Base-by-base conservation (phyloP, 345 rosid species). In the Aquilaria yunnanensis region DNA sequence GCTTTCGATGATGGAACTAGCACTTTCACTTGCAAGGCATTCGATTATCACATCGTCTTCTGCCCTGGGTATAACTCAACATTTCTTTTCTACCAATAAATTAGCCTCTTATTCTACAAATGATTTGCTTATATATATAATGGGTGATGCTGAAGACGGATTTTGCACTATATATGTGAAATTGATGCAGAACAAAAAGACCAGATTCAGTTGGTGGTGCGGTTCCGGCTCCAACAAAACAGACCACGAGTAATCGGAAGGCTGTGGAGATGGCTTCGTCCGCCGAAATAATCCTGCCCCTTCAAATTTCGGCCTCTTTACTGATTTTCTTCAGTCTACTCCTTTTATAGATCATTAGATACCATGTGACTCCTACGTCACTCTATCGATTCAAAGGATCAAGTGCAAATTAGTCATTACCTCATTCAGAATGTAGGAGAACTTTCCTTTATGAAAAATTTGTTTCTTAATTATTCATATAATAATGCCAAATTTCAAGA, bases 1-100 rank as follows among this genome's bases (percentile, higher is more conserved):
- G 94, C 95, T 46, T 92, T 67, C 48, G 94, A 86, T 46, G 89
- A 90, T 64, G 80, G 83, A 59, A 88, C 88, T 61, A 85, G 96
- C 79, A 86, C 85, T 59, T 94, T 88, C 68, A 85, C 97, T 13
- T 93, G 97, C 92, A 85, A 90, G 75, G 90, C 96, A 57, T 76
- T 69, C 45, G 88, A 87, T 60, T 87, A 89, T 69, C 75, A 73
- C 57, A 76, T 89, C 69, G 47, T 83, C 47, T 92, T 92, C 85
- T 92, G 98, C 76, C 96, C 97, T 45, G 70, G 10, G 32, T 9
- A 74, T 57, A 61, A 57, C 5, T 64, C 85, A 86, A 80, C 33
- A 52, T 16, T 34, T 23, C 23, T 10, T 32, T 51, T 33, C 37
- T 52, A 12, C 29, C 2, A 12, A n/a, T 6, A 56, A 13, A 56